Evolutionary conservation across 257 asterid species (phyloP).

Genomic region (Solanum piurae): DNA sequence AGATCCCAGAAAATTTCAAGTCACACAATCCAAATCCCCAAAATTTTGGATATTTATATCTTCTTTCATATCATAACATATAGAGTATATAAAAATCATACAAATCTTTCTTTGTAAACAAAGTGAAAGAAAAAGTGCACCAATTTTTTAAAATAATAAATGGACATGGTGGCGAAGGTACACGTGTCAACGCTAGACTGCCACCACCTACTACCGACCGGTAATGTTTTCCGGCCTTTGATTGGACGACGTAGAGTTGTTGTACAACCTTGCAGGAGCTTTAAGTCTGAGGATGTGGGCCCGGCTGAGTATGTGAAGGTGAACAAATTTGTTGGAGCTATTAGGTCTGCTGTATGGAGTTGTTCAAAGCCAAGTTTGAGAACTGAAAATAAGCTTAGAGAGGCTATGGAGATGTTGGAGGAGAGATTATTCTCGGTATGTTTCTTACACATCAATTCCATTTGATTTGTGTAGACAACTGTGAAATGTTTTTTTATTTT

Average conservation of each 20-base stretch:
- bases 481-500: not conserved
- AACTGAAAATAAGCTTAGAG: slow-evolving; percentile 25
- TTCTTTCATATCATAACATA: not conserved
- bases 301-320: slow-evolving; percentile 8
- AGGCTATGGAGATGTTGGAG: slow-evolving; percentile 69
- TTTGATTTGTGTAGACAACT: not conserved
- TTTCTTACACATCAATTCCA: not conserved
- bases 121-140: not conserved
- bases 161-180: slow-evolving; percentile 55
- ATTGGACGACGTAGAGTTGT: slow-evolving; percentile 9
- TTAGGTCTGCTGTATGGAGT: slow-evolving; percentile 69
- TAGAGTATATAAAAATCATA: not conserved
- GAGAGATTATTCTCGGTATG: slow-evolving; percentile 57
- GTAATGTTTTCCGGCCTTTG: slow-evolving; percentile 24
- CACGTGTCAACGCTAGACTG: slow-evolving; percentile 47
- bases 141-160: not conserved
- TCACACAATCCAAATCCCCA: not conserved
- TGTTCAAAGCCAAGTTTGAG: slow-evolving; percentile 78
- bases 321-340: slow-evolving; percentile 25
- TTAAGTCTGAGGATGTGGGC: slow-evolving; percentile 43
- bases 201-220: slow-evolving; percentile 30
- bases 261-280: slow-evolving; percentile 51
- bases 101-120: not conserved
- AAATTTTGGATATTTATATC: not conserved
- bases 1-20: not conserved